These are phyloP conservation scores for Noccaea caerulescens DNA, from an alignment of 345 rosid species.

Conservation along the genomic window DNA sequence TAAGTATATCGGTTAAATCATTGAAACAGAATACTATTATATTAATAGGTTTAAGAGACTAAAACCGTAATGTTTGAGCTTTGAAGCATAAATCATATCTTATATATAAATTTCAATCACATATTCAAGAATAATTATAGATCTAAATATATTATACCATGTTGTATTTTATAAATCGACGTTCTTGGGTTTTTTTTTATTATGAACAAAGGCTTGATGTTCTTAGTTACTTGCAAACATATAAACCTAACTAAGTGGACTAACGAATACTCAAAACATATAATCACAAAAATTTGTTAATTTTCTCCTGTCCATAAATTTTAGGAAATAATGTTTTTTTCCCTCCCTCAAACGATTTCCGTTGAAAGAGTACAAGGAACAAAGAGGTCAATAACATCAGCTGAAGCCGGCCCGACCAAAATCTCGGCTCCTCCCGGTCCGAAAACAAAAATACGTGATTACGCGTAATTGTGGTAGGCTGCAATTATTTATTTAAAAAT, in stretches of 20 bases:
- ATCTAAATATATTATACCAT: not conserved
- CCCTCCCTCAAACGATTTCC: not conserved
- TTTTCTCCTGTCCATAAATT: not conserved
- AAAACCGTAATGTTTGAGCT: too few species aligned
- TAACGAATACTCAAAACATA: too few species aligned
- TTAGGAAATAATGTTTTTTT: not conserved
- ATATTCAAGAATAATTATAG: not conserved
- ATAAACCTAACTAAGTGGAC: too few species aligned
- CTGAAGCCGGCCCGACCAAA: conserved; percentile 34
- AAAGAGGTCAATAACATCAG: conserved; percentile 22
- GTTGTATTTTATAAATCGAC: not conserved
- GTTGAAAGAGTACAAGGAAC: conserved; percentile 23
- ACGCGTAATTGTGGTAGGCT: conserved; percentile 42
- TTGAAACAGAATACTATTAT: too few species aligned
- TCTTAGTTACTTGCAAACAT: too few species aligned
- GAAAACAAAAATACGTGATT: conserved; percentile 19
- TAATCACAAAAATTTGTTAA: not conserved
- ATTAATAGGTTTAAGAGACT: too few species aligned
- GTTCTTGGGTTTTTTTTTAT: too few species aligned
- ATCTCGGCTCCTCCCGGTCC: conserved; percentile 25
- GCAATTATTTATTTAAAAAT: not conserved
- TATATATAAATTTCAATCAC: not conserved
- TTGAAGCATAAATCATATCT: too few species aligned
- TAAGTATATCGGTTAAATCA: too few species aligned
- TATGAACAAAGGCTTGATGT: too few species aligned